phyloP scores from a whole-genome alignment of 495 filamentous ascomycete species.

The Trichoderma orchidacearum region DNA sequence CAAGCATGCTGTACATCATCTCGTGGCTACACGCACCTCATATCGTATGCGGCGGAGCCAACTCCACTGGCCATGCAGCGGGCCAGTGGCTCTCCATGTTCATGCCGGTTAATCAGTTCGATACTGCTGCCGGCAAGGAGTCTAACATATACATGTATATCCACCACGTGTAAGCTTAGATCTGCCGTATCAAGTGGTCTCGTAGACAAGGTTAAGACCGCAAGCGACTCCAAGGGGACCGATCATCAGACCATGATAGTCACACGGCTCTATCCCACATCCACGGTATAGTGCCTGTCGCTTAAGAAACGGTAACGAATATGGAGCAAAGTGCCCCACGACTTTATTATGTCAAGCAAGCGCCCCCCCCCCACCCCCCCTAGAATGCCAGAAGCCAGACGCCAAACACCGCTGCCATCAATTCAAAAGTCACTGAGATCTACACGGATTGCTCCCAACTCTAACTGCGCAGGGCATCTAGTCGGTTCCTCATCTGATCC shows the following conservation, averaged over 20 bases:
- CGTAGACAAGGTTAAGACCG: not conserved
- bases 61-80: not conserved
- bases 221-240: not conserved
- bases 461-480: conserved; percentile 86
- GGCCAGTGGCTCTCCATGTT: not conserved
- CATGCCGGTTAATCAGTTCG: not conserved
- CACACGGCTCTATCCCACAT: not conserved
- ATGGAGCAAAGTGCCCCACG: not conserved
- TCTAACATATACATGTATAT: not conserved
- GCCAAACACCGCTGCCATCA: not conserved
- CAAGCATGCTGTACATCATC: not conserved
- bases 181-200: not conserved
- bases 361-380: not conserved
- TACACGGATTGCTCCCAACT: not conserved
- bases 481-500: conserved; percentile 79
- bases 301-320: not conserved
- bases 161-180: not conserved
- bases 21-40: too few species aligned
- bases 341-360: not conserved
- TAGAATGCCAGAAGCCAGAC: not conserved
- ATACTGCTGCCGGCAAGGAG: not conserved
- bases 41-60: not conserved
- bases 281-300: not conserved
- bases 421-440: not conserved
- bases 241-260: not conserved